Base-by-base conservation (phyloP, 176 grass and related monocot genomes). In the Bolboschoenus planiculmis region DNA sequence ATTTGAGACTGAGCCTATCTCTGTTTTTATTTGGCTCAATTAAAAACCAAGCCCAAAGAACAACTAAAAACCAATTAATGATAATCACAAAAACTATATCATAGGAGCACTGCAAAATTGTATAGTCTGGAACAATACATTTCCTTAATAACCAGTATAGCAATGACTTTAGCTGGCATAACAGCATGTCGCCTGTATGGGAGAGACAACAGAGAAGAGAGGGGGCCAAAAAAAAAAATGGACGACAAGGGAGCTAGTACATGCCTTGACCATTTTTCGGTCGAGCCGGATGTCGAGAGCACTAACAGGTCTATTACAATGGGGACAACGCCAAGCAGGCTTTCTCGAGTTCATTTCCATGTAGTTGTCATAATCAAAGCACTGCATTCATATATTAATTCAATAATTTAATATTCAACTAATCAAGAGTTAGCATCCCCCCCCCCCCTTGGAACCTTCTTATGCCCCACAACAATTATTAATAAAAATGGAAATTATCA, bases 311-410 rank as follows among this genome's bases (percentile, higher is more conserved):
- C 89, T 93, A 61, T 89, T 91, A 78, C 97, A 99, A 86, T 48
- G 91, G 77, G 97, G 93, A 72, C 97, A 99, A 18, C 93, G 90
- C 93, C 97, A 99, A 39, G 70, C 83, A 15, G 93, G 97, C 65
- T 95, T 99, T 76, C 89, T 93, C 20, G 51, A 91, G 86, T 99
- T 99, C 85, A 99, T 89, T 80, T 91, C 91, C 86, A 96, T 89
- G 86, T 93, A 99, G 85, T 90, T 99, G 31, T 95, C 85, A 78
- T 95, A 99, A 88, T 99, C 97, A 92, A 96, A 99, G 87, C 92
- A 99, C 97, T 99, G 82, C 40, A 47, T 47, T 58, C 54, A 82
- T 62, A 48, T 65, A 82, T 46, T 27, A 50, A 46, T 82, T 20
- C 6, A 61, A 61, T 61, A 24, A 29, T 82, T 62, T 24, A 60